phyloP scores from a whole-genome alignment of 2,329 filamentous ascomycete species.

The Fusarium sp. region DNA sequence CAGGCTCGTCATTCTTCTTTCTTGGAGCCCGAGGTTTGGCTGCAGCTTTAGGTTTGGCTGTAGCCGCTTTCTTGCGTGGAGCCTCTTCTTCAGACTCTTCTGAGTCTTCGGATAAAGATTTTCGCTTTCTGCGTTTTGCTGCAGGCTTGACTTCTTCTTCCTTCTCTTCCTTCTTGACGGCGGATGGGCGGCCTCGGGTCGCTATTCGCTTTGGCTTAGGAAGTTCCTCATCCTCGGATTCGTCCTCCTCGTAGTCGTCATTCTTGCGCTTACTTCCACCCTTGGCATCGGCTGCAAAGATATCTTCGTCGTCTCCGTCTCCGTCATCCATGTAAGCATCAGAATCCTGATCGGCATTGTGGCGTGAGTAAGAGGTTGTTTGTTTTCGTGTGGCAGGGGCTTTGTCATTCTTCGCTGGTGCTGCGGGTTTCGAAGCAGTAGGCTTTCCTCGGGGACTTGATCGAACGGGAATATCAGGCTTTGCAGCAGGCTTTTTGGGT shows the following conservation, averaged over 20 bases:
- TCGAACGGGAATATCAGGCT: conserved; percentile 58
- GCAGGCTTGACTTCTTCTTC: conserved; percentile 45
- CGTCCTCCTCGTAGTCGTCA: conserved; percentile 79
- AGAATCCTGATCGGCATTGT: conserved; percentile 59
- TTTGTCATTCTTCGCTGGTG: conserved; percentile 44
- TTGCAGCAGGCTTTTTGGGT: conserved; percentile 54
- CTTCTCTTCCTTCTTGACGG: conserved; percentile 30
- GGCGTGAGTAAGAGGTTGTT: conserved; percentile 53
- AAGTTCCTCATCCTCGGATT: conserved; percentile 75
- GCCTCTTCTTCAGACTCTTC: conserved; percentile 69
- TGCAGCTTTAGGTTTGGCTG: conserved; percentile 66
- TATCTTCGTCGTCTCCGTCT: conserved; percentile 79
- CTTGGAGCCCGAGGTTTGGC: conserved; percentile 68
- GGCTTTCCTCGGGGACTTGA: conserved; percentile 63
- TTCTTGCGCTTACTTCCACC: conserved; percentile 72
- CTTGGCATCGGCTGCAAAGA: conserved; percentile 79
- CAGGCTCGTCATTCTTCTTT: conserved; percentile 73
- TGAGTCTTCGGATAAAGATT: conserved; percentile 63
- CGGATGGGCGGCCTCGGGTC: conserved; percentile 50
- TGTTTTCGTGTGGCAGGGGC: conserved; percentile 54
- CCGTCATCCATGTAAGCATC: conserved; percentile 73
- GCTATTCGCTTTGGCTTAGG: conserved; percentile 69
- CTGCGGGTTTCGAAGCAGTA: conserved; percentile 44
- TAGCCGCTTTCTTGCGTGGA: conserved; percentile 67
- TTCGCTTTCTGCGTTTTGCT: conserved; percentile 62